Base-by-base conservation (phyloP, 1,284 basidiomycete genomes). In the Ganoderma sp. region DNA sequence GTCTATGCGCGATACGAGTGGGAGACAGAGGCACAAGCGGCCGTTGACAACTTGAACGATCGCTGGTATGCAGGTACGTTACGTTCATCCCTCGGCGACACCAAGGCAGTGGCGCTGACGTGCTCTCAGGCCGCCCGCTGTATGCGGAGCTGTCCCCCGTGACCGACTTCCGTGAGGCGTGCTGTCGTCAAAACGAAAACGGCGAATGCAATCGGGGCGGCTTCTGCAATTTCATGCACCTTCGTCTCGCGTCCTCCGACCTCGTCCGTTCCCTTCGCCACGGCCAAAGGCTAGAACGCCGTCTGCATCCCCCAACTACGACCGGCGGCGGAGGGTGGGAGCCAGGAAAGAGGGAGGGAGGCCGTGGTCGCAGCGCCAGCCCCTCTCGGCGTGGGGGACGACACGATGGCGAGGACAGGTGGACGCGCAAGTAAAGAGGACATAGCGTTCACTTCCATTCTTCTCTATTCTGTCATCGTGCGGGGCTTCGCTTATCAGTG, bases 191-290 rank as follows among this genome's bases (percentile, higher is more conserved):
- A 81, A 98, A 98, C 76, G 96, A 98, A 80, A 93, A 98, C 74
- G 97, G 97, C 12, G 96, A 99, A 81, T 97, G 96, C 79, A 96
- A 96, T 76, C 90, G 96, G 64, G 96, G 96, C 64, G 96, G 96
- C 1, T 97, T 98, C 82, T 99, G 97, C 83, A 99, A 99, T 81
- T 99, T 99, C 78, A 98, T 99, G 96, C 97, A 99, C 82, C 84
- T 99, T 34, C 89, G 95, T 34, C 87, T 96, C 48, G 94, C 95
- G 34, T 93, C 93, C 48, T 90, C 91, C 76, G 88, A 92, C 6
- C 87, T 97, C 9, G 91, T 96, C 2, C 88, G 87, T 54, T 89
- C 91, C 19, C 82, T 98, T 63, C 88, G 91, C 39, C 89, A 89
- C 61, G 94, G 95, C 39, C 96, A 98, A 78, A 84, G 93, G 59